A percentile compares a stretch with the other conserved stretches of the same genome.
phyloP scores from a whole-genome alignment of 2,329 filamentous ascomycete genomes.

The Sporothrix mexicana region DNA sequence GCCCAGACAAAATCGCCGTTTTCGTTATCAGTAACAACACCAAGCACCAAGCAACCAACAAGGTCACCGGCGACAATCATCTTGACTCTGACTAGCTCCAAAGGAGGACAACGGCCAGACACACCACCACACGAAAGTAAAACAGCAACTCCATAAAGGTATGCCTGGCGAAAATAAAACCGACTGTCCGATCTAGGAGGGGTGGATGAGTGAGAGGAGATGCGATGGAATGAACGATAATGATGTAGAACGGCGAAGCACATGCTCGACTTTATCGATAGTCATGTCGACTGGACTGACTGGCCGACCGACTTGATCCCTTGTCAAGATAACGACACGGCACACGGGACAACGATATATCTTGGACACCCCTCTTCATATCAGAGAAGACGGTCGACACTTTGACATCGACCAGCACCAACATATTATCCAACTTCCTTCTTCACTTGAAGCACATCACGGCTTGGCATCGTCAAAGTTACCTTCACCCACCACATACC shows the following conservation, averaged over 20 bases:
- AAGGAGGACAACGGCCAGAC: neutral
- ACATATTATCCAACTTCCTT: neutral
- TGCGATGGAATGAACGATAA: neutral
- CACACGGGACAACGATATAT: neutral
- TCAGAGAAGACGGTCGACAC: neutral
- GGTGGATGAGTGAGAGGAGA: neutral
- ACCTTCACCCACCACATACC: neutral
- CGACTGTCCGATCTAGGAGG: neutral
- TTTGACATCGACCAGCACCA: neutral
- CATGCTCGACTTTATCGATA: neutral
- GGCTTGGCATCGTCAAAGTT: neutral
- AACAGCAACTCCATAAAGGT: conserved; percentile 1
- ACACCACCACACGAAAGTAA: neutral
- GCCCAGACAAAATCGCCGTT: conserved; percentile 8
- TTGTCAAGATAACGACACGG: neutral
- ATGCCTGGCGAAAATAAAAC: too few relatives aligned
- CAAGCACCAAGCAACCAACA: neutral
- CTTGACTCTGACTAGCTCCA: neutral
- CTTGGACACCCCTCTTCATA: neutral
- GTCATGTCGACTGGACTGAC: neutral
- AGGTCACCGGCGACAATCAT: too few relatives aligned
- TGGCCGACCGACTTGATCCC: neutral
- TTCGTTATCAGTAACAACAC: conserved; percentile 19
- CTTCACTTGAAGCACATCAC: neutral
- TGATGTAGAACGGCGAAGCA: neutral